Evolutionary conservation across 2,329 filamentous ascomycete species (phyloP).

Genomic region (Tothia fuscella): DNA sequence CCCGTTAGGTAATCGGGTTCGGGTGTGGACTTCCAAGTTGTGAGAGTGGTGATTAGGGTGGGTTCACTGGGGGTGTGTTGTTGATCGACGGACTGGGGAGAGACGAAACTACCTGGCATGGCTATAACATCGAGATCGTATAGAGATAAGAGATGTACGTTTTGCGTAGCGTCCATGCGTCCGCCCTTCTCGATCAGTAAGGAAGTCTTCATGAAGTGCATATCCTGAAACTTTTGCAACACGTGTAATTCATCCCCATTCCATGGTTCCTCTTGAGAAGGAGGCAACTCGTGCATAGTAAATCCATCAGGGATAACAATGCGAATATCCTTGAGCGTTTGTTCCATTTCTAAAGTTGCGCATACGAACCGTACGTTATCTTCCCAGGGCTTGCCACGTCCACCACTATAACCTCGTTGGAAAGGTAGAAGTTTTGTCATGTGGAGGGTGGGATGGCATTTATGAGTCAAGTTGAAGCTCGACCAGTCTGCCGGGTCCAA

Average conservation of each 20-base stretch:
- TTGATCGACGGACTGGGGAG: too few species aligned
- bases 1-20: neutral
- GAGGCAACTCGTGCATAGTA: neutral
- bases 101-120: neutral
- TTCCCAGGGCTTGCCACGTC: neutral
- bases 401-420: neutral
- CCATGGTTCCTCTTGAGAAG: neutral
- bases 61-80: neutral
- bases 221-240: neutral
- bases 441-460: neutral
- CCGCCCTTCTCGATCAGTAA: neutral
- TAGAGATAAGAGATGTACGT: neutral
- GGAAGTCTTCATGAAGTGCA: neutral
- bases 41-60: neutral
- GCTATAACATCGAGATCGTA: neutral
- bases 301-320: neutral
- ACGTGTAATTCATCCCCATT: too few species aligned
- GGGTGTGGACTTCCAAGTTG: neutral
- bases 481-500: neutral
- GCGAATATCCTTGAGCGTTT: neutral
- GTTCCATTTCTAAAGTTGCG: neutral
- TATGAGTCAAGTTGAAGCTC: neutral
- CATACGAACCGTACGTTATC: slow-evolving; percentile 1
- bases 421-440: neutral
- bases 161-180: neutral